Percentiles rank a stretch among this genome's conserved stretches.
Evolutionary conservation across 805 yeast species (phyloP).

Genomic region (Candida wancherniae): DNA sequence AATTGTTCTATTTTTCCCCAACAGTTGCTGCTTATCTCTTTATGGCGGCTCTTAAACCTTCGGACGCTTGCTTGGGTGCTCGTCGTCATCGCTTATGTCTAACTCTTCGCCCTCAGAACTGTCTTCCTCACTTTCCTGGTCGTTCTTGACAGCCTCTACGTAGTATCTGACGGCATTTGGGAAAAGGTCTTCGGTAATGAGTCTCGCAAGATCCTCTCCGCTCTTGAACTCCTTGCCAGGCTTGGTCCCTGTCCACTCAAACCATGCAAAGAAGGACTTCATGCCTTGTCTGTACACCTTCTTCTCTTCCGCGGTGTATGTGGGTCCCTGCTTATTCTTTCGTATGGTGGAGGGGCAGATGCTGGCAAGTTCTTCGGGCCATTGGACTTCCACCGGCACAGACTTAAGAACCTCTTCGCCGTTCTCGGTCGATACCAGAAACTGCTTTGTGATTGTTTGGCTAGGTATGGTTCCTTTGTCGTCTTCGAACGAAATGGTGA

Average conservation of each 20-base stretch:
- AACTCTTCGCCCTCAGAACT: conserved; percentile 47
- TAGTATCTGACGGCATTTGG: conserved; percentile 84
- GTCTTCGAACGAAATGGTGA: conserved; percentile 51
- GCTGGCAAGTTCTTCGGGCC: conserved; percentile 63
- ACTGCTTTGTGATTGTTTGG: conserved; percentile 58
- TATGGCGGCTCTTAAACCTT: background rate
- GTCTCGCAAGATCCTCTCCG: conserved; percentile 73
- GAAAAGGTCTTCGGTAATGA: conserved; percentile 72
- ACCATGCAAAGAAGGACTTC: conserved; percentile 86
- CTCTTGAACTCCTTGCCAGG: conserved; percentile 73
- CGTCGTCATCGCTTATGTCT: conserved; percentile 53
- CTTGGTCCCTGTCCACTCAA: conserved; percentile 74
- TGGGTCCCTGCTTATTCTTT: conserved; percentile 25
- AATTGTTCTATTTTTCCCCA: too few species aligned
- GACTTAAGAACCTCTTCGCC: conserved; percentile 57
- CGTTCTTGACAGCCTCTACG: conserved; percentile 63
- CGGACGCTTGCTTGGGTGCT: conserved; percentile 16
- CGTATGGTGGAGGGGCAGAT: conserved; percentile 53
- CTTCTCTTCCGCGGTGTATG: conserved; percentile 50
- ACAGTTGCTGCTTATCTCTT: too few species aligned
- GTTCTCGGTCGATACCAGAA: conserved; percentile 44
- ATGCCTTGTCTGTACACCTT: conserved; percentile 62
- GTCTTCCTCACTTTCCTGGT: conserved; percentile 49
- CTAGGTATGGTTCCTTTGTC: conserved; percentile 37
- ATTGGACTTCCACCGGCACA: conserved; percentile 48